Conservation (phyloP, 345 rosid species). For the Pistacia atlantica region DNA sequence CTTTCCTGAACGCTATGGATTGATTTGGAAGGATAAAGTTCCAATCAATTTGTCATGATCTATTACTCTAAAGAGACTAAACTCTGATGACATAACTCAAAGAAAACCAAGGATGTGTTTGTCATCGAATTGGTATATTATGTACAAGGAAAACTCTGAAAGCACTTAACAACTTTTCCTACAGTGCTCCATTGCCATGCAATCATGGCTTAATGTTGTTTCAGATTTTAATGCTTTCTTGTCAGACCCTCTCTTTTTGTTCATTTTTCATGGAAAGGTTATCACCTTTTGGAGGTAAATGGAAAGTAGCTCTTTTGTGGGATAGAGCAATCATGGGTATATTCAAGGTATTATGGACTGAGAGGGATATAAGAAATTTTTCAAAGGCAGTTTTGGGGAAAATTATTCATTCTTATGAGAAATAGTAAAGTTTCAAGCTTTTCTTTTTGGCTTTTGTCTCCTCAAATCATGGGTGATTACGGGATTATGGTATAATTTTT, state of each 20-base stretch:
- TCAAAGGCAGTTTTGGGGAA: neutral
- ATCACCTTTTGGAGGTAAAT: neutral
- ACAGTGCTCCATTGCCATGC: neutral
- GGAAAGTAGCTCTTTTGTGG: neutral
- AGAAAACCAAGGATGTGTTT: neutral
- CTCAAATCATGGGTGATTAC: too few relatives aligned
- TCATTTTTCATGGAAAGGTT: neutral
- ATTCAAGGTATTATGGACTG: neutral
- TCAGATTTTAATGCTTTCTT: neutral
- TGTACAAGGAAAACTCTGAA: neutral
- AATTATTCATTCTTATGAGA: neutral
- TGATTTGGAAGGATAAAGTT: neutral
- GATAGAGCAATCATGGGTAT: neutral
- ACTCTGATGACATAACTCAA: neutral
- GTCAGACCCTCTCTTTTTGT: neutral
- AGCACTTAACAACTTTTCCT: neutral
- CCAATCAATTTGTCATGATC: neutral
- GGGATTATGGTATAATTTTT: too few relatives aligned
- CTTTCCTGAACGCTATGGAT: neutral
- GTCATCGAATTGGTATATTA: neutral
- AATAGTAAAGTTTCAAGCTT: too few relatives aligned
- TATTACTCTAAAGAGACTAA: neutral
- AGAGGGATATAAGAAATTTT: neutral
- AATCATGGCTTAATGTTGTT: neutral
- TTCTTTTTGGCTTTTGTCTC: too few relatives aligned